Evolutionary conservation across 1,139 yeast species (phyloP), one percentile per base, ranked within the genome.

Genomic region (Geotrichum phurueaensis): DNA sequence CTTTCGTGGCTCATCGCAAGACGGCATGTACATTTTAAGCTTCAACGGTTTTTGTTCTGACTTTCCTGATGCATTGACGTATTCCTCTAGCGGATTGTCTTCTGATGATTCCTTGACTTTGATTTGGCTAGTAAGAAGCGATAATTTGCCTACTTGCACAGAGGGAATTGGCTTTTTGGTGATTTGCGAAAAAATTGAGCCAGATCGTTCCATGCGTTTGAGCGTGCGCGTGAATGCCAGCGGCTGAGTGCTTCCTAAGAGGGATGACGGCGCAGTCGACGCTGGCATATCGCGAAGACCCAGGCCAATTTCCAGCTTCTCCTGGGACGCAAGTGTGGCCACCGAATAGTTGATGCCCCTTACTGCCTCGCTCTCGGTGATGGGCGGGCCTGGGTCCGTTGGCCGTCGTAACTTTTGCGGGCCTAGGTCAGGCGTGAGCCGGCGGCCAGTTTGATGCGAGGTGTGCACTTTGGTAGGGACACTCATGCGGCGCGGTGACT

Each of bases 31-130:
- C 65, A 78, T 70, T 53, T 71, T 72, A 45, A 78, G 67, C 27
- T 59, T 62, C n/a, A 76, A 65, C 1, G 79, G 74, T 33, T 69
- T 65, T 27, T 72, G 69, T 56, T 73, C 74, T 47, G 75, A 68
- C 53, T 71, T 72, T 18, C 80, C 79, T 3, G 76, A 72, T 0
- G 79, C 78, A 31, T 71, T 71, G 23, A 75, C 70, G 65, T 73
- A 78, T 61, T 74, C 75, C 57, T 76, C 79, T 23, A 78, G 69
- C 1, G 81, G 80, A 62, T 76, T 75, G 36, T 70, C 73, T 31
- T 67, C 66, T 1, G 70, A 60, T 7, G 73, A 64, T 56, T 68
- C 69, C 59, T 70, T 71, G 53, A 68, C 70, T 50, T 66, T 66
- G 53, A 73, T 71, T 39, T 69, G 69, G n/a, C 64, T 64, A 3